A percentile compares a stretch with the other conserved stretches of the same genome.
phyloP scores from a whole-genome alignment of 2,329 filamentous ascomycete species.

The Microcyclosporella mali region DNA sequence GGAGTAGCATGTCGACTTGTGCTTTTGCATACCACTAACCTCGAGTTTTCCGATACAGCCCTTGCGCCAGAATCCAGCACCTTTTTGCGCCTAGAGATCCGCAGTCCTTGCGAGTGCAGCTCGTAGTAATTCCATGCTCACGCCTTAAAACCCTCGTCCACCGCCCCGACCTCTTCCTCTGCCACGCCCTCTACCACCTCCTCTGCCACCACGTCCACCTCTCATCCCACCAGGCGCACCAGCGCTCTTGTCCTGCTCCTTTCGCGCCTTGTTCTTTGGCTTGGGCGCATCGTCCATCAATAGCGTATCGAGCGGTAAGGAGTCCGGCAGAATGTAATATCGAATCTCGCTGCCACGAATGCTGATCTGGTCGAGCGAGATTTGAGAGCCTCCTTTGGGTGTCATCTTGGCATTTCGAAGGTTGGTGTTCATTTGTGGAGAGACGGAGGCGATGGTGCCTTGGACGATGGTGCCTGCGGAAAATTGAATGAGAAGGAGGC shows the following conservation, averaged over 20 bases:
- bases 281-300: conserved; percentile 95
- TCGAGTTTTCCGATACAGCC: too few species aligned
- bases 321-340: conserved; percentile 95
- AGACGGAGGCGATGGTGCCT: conserved; percentile 93
- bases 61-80: too few species aligned
- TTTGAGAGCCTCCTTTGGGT: conserved; percentile 74
- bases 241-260: conserved; percentile 58
- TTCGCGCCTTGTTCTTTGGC: conserved; percentile 98
- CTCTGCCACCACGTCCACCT: conserved; percentile 45
- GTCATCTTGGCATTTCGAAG: conserved; percentile 97
- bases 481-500: conserved; percentile 3
- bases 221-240: conserved; percentile 36
- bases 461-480: conserved; percentile 80
- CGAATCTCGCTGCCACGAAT: conserved; percentile 92
- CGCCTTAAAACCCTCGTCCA: conserved; percentile 22
- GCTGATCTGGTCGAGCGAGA: conserved; percentile 90
- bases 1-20: too few species aligned
- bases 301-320: conserved; percentile 86
- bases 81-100: too few species aligned
- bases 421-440: conserved; percentile 97
- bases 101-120: too few species aligned
- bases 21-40: too few species aligned
- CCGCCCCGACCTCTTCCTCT: conserved; percentile 28
- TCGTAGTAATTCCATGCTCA: too few species aligned
- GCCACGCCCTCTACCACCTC: conserved; percentile 36